Evolutionary conservation across 345 rosid genomes (phyloP).

Genomic region (Garcia nutans): DNA sequence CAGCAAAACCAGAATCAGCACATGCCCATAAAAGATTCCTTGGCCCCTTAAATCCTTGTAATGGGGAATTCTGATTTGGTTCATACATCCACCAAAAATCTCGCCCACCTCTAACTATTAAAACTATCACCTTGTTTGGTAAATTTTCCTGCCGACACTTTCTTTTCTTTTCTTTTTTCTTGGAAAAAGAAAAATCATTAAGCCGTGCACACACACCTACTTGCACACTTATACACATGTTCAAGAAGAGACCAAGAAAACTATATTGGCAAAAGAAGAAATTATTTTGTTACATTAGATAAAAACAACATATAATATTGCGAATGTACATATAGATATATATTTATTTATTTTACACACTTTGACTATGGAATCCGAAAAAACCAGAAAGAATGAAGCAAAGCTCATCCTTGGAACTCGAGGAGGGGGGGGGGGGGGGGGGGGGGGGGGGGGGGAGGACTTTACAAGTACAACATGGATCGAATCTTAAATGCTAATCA

Average conservation of each 20-base stretch:
- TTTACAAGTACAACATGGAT: conserved; percentile 38
- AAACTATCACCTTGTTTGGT: background rate
- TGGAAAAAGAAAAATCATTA: background rate
- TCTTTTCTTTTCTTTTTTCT: background rate
- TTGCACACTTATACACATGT: no score
- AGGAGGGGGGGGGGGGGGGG: no score
- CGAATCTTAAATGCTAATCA: conserved; percentile 35
- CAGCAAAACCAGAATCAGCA: conserved; percentile 15
- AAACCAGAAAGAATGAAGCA: conserved; percentile 13
- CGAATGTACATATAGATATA: background rate
- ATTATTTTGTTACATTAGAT: background rate
- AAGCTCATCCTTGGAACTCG: conserved; percentile 15
- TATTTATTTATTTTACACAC: background rate
- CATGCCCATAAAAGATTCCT: conserved; percentile 16
- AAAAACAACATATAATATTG: background rate
- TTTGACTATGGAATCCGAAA: conserved; percentile 10
- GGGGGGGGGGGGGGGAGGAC: background rate
- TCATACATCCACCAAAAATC: background rate
- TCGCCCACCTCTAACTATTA: conserved; percentile 4
- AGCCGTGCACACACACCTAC: background rate
- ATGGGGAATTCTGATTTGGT: background rate
- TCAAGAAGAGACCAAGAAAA: background rate
- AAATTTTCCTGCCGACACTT: conserved; percentile 27
- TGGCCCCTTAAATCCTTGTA: conserved; percentile 5
- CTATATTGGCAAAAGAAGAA: background rate